Percentiles rank a stretch among this genome's conserved stretches.
phyloP scores from a whole-genome alignment of 306 rosid genomes.

The Dalbergia cochinchinensis region DNA sequence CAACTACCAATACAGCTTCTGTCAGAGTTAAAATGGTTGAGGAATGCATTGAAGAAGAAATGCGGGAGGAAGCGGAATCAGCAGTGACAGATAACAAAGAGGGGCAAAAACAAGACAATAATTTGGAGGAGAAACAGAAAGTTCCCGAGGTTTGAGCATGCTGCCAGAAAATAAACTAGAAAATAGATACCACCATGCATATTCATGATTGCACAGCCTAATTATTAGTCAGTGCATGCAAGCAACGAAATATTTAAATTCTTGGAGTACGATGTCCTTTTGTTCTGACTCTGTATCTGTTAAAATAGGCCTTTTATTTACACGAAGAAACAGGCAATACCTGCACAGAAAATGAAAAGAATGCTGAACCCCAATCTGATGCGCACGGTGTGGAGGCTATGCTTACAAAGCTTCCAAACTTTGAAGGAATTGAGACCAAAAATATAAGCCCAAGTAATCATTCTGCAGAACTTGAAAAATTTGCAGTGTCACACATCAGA shows the following conservation, averaged over 20 bases:
- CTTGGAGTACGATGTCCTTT: neutral
- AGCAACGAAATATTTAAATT: conserved; percentile 4
- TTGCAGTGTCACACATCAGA: neutral
- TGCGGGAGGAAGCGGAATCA: conserved; percentile 30
- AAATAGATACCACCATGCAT: neutral
- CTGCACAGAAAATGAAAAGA: neutral
- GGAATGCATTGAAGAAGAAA: conserved; percentile 41
- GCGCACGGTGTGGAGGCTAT: neutral
- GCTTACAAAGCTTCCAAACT: neutral
- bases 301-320: conserved; percentile 43
- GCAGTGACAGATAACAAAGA: conserved; percentile 15
- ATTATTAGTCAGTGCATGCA: neutral
- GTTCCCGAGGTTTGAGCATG: neutral
- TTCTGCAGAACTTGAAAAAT: conserved; percentile 12
- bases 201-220: neutral
- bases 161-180: neutral
- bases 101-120: conserved; percentile 17
- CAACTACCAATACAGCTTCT: too few relatives aligned
- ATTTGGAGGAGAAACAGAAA: too few relatives aligned
- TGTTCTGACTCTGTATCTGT: conserved; percentile 16
- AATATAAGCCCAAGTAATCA: conserved; percentile 9
- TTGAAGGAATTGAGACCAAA: conserved; percentile 5
- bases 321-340: conserved; percentile 19
- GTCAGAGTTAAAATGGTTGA: neutral
- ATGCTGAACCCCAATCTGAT: conserved; percentile 13